Base-by-base conservation (phyloP, 768 basidiomycete species). In the Lactarius indigo region DNA sequence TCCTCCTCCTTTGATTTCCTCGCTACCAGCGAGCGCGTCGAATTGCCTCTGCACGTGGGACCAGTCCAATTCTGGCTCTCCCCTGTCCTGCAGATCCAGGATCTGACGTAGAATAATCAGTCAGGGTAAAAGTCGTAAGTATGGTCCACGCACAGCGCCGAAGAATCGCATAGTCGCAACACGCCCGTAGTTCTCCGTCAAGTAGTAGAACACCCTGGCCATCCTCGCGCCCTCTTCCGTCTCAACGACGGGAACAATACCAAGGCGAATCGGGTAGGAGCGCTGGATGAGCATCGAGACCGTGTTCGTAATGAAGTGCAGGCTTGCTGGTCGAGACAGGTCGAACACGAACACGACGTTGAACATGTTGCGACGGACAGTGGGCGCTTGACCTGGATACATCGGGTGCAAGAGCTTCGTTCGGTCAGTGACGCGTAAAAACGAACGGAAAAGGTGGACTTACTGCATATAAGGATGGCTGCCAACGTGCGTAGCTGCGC, bases 311-410 rank as follows among this genome's bases (percentile, higher is more conserved):
- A 98, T 78, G 73, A 92, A 86, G 12, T 84, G 79, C 8, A 95
- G 71, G 44, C 83, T 83, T 5, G 79, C 75, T 0, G 82, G 77
- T 50, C 85, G 82, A 9, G 93, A 87, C 0, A 98, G 81, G 74
- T 98, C 96, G 39, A 96, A 79, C 3, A 87, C 83, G 5, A 96
- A 81, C 59, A 98, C 80, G 69, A 91, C 78, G 72, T 98, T 98
- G 80, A 87, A 89, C 50, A 96, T 70, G 74, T 99, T 98, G 57
- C 83, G 81, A 61, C 83, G 85, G 72, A 94, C 72, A 20, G 76
- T 82, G 31, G 87, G 90, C 73, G 96, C 84, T 73, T 88, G 86
- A 6, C 94, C 93, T 6, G 91, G 90, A 72, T 88, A 92, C 66
- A 85, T 78, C 3, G 90, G 92, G 12, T 90, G 88, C 39, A 96